Percentiles rank a stretch among this genome's conserved stretches.
These are phyloP conservation scores for Umbelopsis ramanniana DNA, from an alignment of 192 early-diverging fungal species.

Conservation along the genomic window DNA sequence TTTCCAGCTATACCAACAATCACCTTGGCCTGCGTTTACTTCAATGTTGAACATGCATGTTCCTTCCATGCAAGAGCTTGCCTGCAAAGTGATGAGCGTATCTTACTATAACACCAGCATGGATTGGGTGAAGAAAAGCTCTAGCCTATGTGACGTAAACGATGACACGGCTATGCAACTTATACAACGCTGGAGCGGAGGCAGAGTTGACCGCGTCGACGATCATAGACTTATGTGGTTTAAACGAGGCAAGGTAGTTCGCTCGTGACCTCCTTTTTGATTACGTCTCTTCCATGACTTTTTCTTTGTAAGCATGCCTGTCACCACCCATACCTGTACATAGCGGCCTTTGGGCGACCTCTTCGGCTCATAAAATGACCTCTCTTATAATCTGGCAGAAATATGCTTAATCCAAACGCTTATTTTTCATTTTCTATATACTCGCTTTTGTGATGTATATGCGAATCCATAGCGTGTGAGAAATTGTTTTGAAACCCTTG, in stretches of 20 bases:
- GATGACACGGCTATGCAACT: background rate
- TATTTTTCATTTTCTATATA: no score
- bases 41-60: background rate
- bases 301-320: no score
- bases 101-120: background rate
- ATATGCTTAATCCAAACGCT: no score
- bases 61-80: background rate
- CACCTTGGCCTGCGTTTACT: background rate
- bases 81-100: background rate
- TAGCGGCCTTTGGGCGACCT: no score
- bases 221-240: background rate
- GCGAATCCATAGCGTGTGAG: background rate
- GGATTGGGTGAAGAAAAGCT: background rate
- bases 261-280: background rate
- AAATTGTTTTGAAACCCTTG: background rate
- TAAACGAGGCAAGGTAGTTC: background rate
- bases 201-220: background rate
- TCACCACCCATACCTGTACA: no score
- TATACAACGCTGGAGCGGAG: conserved; percentile 2
- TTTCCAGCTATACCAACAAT: conserved; percentile 5
- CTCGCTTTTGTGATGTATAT: no score
- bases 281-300: no score
- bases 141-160: background rate
- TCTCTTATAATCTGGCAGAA: no score
- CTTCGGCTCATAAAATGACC: no score